Percentiles rank a stretch among this genome's conserved stretches.
phyloP scores from a whole-genome alignment of 208 protist genomes.

The Crithidia brevicula region DNA sequence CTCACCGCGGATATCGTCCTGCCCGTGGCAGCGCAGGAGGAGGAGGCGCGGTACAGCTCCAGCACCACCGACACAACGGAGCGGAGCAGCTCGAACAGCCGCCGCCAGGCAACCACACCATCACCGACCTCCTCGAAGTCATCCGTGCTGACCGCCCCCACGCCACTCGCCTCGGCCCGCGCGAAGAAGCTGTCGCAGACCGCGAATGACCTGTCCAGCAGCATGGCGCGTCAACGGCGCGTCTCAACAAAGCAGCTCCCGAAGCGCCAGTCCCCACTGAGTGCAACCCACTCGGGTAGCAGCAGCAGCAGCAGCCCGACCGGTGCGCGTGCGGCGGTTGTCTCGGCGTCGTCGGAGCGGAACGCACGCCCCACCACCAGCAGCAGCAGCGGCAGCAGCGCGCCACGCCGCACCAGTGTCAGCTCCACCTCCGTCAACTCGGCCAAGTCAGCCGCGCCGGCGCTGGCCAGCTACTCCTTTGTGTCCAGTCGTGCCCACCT shows the following conservation, averaged over 20 bases:
- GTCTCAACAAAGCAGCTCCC: conserved; percentile 4
- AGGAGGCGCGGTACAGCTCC: conserved; percentile 22
- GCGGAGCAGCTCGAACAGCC: conserved; percentile 30
- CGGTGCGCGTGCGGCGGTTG: background rate
- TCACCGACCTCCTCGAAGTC: conserved; percentile 16
- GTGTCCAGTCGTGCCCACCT: conserved; percentile 28
- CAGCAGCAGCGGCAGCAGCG: conserved; percentile 8
- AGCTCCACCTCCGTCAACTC: conserved; percentile 18
- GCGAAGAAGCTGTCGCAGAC: conserved; percentile 6
- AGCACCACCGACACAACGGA: conserved; percentile 24
- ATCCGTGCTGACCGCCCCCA: background rate
- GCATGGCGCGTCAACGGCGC: conserved; percentile 3
- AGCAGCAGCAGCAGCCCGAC: background rate
- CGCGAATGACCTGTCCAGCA: conserved; percentile 1
- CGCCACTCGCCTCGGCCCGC: conserved; percentile 6
- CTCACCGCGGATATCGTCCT: conserved; percentile 32
- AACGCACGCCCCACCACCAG: background rate
- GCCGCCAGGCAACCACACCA: background rate
- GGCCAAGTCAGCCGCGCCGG: background rate
- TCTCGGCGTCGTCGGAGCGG: background rate
- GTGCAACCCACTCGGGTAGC: conserved; percentile 14
- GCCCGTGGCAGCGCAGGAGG: conserved; percentile 27
- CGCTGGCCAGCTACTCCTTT: conserved; percentile 17
- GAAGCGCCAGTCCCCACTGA: conserved; percentile 10
- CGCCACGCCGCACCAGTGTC: conserved; percentile 1